A percentile compares a stretch with the other conserved stretches of the same genome.
Conservation (phyloP, 2,329 filamentous ascomycete genomes). For the Cordyceps cicadae region DNA sequence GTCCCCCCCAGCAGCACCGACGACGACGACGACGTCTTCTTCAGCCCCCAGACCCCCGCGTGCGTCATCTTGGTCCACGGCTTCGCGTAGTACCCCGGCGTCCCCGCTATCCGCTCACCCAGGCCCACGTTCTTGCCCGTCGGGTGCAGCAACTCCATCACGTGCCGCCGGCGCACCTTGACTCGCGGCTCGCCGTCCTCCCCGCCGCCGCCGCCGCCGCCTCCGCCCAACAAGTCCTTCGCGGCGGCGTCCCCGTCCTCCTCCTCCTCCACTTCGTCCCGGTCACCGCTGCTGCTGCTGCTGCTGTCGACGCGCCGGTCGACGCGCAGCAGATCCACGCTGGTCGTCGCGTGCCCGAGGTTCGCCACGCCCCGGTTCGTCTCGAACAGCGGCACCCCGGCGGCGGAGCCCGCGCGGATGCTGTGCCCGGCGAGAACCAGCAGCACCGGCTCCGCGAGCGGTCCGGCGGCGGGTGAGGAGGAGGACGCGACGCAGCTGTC, state of each 20-base stretch:
- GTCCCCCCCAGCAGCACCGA: no score
- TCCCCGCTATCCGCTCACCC: not conserved
- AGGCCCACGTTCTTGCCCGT: not conserved
- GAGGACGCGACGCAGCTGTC: not conserved
- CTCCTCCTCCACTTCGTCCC: not conserved
- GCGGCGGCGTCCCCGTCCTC: no score
- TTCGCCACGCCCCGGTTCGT: slow-evolving; percentile 18
- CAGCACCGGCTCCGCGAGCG: slow-evolving; percentile 18
- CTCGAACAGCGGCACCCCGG: slow-evolving; percentile 18
- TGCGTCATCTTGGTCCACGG: not conserved
- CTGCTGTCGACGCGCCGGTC: slow-evolving; percentile 13
- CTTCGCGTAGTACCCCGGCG: not conserved
- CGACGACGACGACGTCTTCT: not conserved
- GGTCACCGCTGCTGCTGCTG: not conserved
- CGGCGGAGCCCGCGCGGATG: slow-evolving; percentile 18
- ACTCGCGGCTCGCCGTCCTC: slow-evolving; percentile 12
- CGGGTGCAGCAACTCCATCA: slow-evolving; percentile 14
- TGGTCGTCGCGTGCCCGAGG: slow-evolving; percentile 14
- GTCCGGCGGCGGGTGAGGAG: slow-evolving; percentile 1
- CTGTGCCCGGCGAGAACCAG: slow-evolving; percentile 19
- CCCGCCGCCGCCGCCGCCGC: no score
- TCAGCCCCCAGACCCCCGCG: not conserved
- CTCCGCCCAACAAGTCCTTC: no score
- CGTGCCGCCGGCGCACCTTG: slow-evolving; percentile 12
- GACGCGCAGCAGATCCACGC: slow-evolving; percentile 19